Evolutionary conservation across 1,284 basidiomycete genomes (phyloP).

Genomic region (Moniliophthora roreri): DNA sequence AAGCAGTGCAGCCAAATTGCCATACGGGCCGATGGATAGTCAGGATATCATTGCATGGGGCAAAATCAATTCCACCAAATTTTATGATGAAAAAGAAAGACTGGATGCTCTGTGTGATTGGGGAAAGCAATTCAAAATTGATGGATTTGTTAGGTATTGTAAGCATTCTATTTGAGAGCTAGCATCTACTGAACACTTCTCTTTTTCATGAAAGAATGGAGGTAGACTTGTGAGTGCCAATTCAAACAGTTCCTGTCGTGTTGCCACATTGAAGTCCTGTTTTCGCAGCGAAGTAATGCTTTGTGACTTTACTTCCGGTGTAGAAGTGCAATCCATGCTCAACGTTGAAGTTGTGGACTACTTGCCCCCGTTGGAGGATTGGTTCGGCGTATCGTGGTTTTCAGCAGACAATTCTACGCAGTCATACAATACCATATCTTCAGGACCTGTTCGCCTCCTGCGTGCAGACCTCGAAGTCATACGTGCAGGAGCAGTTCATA

Average conservation of each 20-base stretch:
- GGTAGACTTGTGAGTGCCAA: constrained; percentile 42
- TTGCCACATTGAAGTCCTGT: not conserved
- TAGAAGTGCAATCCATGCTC: constrained; percentile 34
- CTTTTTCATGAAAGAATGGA: constrained; percentile 37
- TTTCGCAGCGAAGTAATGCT: constrained; percentile 49
- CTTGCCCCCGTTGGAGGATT: no score
- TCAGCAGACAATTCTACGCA: no score
- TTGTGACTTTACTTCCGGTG: constrained; percentile 43
- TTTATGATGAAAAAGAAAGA: constrained; percentile 25
- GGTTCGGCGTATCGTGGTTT: no score
- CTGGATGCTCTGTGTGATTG: constrained; percentile 34
- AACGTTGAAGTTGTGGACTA: constrained; percentile 19
- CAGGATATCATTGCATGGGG: constrained; percentile 44
- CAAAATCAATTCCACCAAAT: constrained; percentile 15
- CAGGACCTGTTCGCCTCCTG: no score
- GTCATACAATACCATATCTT: no score
- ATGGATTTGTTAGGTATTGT: constrained; percentile 36
- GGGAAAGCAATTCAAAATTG: constrained; percentile 34
- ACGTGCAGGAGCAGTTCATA: constrained; percentile 39
- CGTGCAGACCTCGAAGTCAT: no score
- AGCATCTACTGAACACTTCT: not conserved
- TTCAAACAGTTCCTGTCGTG: not conserved
- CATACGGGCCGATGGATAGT: constrained; percentile 36
- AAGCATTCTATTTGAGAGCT: not conserved
- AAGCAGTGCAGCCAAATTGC: constrained; percentile 34